Evolutionary conservation across 2,329 filamentous ascomycete genomes (phyloP).

Genomic region (Phaeosphaeriaceae sp.): DNA sequence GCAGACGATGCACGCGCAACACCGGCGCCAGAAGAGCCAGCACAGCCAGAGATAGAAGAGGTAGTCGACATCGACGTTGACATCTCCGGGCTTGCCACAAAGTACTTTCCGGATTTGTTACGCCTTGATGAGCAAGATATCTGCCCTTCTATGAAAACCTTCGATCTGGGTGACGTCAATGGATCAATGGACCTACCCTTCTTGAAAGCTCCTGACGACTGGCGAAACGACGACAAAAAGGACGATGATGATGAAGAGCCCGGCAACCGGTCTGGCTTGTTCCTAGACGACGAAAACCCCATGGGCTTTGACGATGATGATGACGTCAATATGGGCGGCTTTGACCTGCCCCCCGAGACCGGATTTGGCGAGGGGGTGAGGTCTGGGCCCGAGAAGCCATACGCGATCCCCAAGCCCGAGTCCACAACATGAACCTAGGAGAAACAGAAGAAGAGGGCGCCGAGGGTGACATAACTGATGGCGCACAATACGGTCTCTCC

Average conservation of each 20-base stretch:
- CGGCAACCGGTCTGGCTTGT: conserved; percentile 76
- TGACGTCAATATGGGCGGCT: conserved; percentile 66
- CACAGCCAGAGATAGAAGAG: conserved; percentile 38
- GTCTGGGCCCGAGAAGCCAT: conserved; percentile 93
- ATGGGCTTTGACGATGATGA: conserved; percentile 76
- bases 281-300: conserved; percentile 85
- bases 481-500: conserved; percentile 78
- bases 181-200: conserved; percentile 90
- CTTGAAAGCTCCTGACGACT: conserved; percentile 85
- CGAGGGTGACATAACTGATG: conserved; percentile 56
- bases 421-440: conserved; percentile 68
- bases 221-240: conserved; percentile 71
- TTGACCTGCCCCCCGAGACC: conserved; percentile 67
- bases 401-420: conserved; percentile 82
- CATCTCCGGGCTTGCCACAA: conserved; percentile 72
- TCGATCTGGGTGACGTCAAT: conserved; percentile 86
- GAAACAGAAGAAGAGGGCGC: conserved; percentile 61
- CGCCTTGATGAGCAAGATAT: conserved; percentile 85
- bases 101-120: conserved; percentile 84
- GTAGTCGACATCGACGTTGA: conserved; percentile 77
- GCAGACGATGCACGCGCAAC: conserved; percentile 53
- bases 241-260: conserved; percentile 57
- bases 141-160: conserved; percentile 91
- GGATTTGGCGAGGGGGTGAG: conserved; percentile 97
- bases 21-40: conserved; percentile 51